Base-by-base conservation (phyloP, 768 basidiomycete genomes). In the Pleurotus cornucopiae region DNA sequence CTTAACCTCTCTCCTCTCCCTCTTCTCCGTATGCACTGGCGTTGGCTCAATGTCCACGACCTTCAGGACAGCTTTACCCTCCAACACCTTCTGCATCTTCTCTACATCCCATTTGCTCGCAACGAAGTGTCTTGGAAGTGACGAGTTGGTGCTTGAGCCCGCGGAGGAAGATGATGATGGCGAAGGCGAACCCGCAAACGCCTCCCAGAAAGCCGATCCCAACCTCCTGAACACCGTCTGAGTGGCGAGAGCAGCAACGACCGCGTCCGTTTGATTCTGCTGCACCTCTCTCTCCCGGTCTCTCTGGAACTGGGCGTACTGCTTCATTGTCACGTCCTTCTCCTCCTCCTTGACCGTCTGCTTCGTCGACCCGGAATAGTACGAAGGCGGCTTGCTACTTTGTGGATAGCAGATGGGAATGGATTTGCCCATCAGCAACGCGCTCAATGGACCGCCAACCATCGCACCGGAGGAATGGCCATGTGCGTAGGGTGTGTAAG, bases 171-270 rank as follows among this genome's bases (percentile, higher is more conserved):
- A 14, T 14, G 71, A 63, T 1, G 68, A 52, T 11, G 67, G 60
- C 2, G 69, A 58, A 4, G 64, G 49, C 26, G 71, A 66, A 0
- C 85, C 86, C n/a, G 85, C 78, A 70, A 94, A 94, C 13, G 93
- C 93, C 60, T 92, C 91, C 88, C 91, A 90, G 73, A 94, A 94
- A 44, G 91, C 89, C 18, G 74, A 67, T 4, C 88, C 85, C 30
- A 94, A 76, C 64, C 84, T 85, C 64, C 75, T 72, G 51, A 89
- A 61, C 26, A 95, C 71, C 0, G 92, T 94, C 71, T 91, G 86
- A 46, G 83, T 82, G 6, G 90, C 91, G 59, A 91, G 75, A n/a
- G 82, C 80, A 9, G 91, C 91, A 14, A 85, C 73, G 63, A 85
- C 73, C 5, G 82, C 83, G 12, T 79, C 73, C 48, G 78, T 72